Conservation (phyloP, 2,329 filamentous ascomycete genomes). For the Aspergillus luchuensis region DNA sequence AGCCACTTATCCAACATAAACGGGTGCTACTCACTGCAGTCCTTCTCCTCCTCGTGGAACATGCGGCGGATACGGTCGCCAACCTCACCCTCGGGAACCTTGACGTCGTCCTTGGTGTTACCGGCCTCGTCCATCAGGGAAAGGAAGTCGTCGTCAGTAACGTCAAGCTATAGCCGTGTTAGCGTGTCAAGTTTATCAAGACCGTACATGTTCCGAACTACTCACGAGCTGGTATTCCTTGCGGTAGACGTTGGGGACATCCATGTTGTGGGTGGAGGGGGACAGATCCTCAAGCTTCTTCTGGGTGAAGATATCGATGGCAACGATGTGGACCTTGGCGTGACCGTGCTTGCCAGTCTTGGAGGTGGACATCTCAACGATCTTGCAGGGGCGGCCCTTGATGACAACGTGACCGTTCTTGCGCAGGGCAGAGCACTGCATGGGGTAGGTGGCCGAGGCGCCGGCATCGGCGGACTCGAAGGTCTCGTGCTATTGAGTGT, state of each 20-base stretch:
- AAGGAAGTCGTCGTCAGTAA: slow-evolving; percentile 92
- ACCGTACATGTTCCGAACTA: slow-evolving; percentile 27
- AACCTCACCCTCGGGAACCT: slow-evolving; percentile 84
- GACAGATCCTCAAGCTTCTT: slow-evolving; percentile 99
- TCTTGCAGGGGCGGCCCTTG: slow-evolving; percentile 99
- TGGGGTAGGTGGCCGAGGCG: slow-evolving; percentile 89
- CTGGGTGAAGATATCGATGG: slow-evolving; percentile 97
- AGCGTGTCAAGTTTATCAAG: neutral
- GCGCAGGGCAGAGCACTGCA: slow-evolving; percentile 99
- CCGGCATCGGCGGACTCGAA: slow-evolving; percentile 97
- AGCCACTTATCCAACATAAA: neutral
- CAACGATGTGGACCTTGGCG: slow-evolving; percentile 99
- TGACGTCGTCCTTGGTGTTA: slow-evolving; percentile 91
- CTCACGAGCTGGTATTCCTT: slow-evolving; percentile 93
- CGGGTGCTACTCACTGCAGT: slow-evolving; percentile 73
- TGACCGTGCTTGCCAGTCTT: slow-evolving; percentile 99
- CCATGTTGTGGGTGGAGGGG: slow-evolving; percentile 85
- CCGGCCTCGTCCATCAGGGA: slow-evolving; percentile 89
- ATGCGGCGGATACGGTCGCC: slow-evolving; percentile 83
- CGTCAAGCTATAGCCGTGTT: slow-evolving; percentile 68
- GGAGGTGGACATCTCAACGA: slow-evolving; percentile 99
- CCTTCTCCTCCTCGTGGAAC: slow-evolving; percentile 82
- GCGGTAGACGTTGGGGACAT: slow-evolving; percentile 91
- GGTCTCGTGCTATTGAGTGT: slow-evolving; percentile 61
- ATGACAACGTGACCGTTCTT: slow-evolving; percentile 99